Evolutionary conservation across 106 monocot genomes (phyloP).

Genomic region (Dendrobium huoshanense): DNA sequence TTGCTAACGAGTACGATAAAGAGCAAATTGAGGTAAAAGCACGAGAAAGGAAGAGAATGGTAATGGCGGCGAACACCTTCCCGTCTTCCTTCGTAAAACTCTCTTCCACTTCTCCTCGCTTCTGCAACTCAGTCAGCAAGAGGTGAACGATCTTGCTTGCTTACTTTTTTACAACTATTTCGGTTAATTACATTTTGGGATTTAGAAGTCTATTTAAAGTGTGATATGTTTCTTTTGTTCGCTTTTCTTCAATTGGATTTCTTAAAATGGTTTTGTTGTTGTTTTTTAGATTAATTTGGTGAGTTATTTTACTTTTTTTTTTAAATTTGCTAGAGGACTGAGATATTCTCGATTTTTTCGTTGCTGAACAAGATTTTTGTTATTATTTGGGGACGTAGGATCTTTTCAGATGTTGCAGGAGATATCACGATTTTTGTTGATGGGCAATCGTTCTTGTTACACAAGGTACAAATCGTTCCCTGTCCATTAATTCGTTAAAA

Average conservation of each 20-base stretch:
- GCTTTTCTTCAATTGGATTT: neutral
- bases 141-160: constrained; percentile 23
- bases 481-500: too few relatives aligned
- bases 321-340: neutral
- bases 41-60: constrained; percentile 18
- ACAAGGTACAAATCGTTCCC: constrained; percentile 47
- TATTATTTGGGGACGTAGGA: constrained; percentile 22
- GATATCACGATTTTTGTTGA: constrained; percentile 73
- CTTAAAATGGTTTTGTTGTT: neutral
- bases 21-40: neutral
- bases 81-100: constrained; percentile 29
- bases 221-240: too few relatives aligned
- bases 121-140: constrained; percentile 52
- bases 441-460: constrained; percentile 73
- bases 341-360: neutral
- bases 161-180: neutral
- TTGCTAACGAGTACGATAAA: neutral
- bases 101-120: constrained; percentile 45
- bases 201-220: too few relatives aligned
- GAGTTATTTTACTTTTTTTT: neutral
- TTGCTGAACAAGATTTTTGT: constrained; percentile 6
- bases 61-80: constrained; percentile 20
- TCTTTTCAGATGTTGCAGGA: constrained; percentile 75
- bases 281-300: too few relatives aligned
- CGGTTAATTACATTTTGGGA: neutral